A percentile compares a stretch with the other conserved stretches of the same genome.
Conservation (phyloP, 2,329 filamentous ascomycete genomes). For the Arthrobotrys conoides region DNA sequence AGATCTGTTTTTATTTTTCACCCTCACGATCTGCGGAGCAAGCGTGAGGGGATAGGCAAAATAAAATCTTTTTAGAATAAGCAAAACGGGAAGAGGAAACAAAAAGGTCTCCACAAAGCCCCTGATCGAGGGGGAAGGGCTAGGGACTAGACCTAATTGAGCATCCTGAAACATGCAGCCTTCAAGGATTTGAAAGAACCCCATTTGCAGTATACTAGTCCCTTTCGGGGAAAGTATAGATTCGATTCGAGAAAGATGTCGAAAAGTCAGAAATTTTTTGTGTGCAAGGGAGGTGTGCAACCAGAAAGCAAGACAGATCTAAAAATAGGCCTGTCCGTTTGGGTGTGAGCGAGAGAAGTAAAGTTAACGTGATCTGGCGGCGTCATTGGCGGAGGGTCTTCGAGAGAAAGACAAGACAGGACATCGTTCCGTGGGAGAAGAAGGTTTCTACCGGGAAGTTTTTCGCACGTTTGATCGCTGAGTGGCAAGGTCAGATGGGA, state of each 20-base stretch:
- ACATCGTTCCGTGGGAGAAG: constrained; percentile 52
- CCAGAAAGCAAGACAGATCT: constrained; percentile 38
- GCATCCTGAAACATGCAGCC: constrained; percentile 56
- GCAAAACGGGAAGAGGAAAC: constrained; percentile 43
- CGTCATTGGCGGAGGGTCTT: constrained; percentile 47
- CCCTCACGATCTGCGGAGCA: constrained; percentile 18
- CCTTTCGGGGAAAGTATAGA: constrained; percentile 32
- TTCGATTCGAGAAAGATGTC: constrained; percentile 60
- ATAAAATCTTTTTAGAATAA: constrained; percentile 15
- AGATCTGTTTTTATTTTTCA: constrained; percentile 23
- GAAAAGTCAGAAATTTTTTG: constrained; percentile 42
- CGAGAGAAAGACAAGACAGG: constrained; percentile 25
- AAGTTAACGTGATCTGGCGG: constrained; percentile 60
- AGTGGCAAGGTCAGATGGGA: constrained; percentile 56
- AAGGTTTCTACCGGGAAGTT: constrained; percentile 49
- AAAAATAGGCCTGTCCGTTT: constrained; percentile 48
- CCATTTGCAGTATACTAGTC: constrained; percentile 37
- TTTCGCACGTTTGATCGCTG: constrained; percentile 21
- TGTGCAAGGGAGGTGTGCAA: constrained; percentile 52
- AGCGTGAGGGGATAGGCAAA: constrained; percentile 1
- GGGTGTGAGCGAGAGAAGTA: constrained; percentile 32
- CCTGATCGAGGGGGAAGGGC: constrained; percentile 55
- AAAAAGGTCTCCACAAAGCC: constrained; percentile 58
- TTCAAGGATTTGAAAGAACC: constrained; percentile 59
- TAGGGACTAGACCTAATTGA: constrained; percentile 52